These are phyloP conservation scores for Saururus chinensis DNA, from an alignment of 164 flowering plant species.

Conservation along the genomic window DNA sequence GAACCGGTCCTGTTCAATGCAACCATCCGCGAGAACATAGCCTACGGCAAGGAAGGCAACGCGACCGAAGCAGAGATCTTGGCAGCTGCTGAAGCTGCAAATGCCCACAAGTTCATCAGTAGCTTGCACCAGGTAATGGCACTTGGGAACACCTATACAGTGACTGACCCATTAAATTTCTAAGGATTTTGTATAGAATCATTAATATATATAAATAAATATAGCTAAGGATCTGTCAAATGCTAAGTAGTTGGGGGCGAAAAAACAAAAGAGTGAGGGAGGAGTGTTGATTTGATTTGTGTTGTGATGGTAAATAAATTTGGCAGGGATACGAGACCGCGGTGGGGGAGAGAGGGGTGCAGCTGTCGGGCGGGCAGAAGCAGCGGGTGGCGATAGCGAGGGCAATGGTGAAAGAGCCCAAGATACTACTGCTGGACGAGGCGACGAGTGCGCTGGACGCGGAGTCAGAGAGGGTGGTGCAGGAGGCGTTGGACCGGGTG, in stretches of 20 bases:
- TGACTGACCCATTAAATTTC: too few species aligned
- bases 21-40: conserved; percentile 17
- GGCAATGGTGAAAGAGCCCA: conserved; percentile 14
- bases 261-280: too few species aligned
- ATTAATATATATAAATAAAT: too few species aligned
- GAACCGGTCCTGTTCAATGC: conserved; percentile 31
- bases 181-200: too few species aligned
- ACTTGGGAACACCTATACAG: too few species aligned
- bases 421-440: conserved; percentile 15
- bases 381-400: conserved; percentile 21
- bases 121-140: conserved; percentile 12
- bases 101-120: conserved; percentile 22
- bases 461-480: conserved; percentile 19
- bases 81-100: conserved; percentile 16
- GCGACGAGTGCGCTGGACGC: conserved; percentile 21
- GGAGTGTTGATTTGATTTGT: too few species aligned
- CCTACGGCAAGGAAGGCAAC: conserved; percentile 18
- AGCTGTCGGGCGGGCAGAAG: conserved; percentile 21
- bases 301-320: too few species aligned
- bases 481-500: conserved; percentile 16
- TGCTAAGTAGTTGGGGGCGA: too few species aligned
- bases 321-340: conserved; percentile 18
- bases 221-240: too few species aligned
- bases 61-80: conserved; percentile 17
- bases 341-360: conserved; percentile 20